Evolutionary conservation across 2,329 filamentous ascomycete genomes (phyloP).

Genomic region (Penicillium sp.): DNA sequence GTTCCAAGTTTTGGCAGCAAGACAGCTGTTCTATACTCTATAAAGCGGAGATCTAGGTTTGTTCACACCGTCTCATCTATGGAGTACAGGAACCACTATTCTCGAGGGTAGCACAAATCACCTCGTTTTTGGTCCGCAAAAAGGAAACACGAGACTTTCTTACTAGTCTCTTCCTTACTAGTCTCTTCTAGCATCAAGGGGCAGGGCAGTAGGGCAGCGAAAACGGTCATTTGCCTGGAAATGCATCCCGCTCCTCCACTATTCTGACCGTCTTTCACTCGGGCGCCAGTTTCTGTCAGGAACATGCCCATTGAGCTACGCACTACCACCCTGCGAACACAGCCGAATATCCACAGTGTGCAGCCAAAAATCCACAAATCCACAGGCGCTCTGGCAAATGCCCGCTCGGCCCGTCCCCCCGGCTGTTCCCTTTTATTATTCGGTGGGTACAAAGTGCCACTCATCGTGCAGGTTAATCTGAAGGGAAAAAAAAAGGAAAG

Average conservation of each 20-base stretch:
- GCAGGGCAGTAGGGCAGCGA: neutral
- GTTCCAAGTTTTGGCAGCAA: neutral
- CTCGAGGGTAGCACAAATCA: neutral
- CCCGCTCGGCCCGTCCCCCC: constrained; percentile 31
- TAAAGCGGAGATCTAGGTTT: constrained; percentile 19
- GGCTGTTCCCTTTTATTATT: constrained; percentile 28
- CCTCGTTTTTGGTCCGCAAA: constrained; percentile 3
- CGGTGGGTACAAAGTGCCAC: constrained; percentile 17
- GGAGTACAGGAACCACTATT: neutral
- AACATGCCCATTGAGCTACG: constrained; percentile 1
- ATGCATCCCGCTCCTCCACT: neutral
- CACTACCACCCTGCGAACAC: constrained; percentile 4
- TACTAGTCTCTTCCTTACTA: neutral
- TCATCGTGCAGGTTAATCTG: neutral
- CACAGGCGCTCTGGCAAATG: constrained; percentile 18
- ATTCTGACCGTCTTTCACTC: constrained; percentile 19
- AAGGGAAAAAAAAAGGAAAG: neutral
- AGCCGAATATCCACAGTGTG: neutral
- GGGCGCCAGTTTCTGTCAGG: constrained; percentile 11
- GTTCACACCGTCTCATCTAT: constrained; percentile 3
- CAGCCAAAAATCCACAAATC: neutral
- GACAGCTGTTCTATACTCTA: constrained; percentile 3
- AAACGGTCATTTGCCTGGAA: neutral
- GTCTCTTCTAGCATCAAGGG: neutral
- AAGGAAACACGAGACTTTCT: constrained; percentile 3